A percentile compares a stretch with the other conserved stretches of the same genome.
These are phyloP conservation scores for Erythrobasidium yunnanense DNA, from an alignment of 768 basidiomycete species.

Conservation along the genomic window DNA sequence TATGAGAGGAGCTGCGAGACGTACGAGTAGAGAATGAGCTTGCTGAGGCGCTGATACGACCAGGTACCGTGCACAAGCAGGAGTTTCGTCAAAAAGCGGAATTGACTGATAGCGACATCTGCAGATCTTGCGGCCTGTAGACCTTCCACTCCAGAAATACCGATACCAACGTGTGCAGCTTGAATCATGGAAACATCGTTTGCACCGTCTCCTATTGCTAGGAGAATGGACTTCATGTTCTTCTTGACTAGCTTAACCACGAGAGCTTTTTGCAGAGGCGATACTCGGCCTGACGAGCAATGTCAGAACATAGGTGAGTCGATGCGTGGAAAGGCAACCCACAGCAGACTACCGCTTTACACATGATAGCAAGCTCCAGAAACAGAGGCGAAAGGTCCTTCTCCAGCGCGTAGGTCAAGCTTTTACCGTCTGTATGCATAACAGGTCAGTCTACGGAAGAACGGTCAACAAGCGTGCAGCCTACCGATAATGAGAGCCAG, in stretches of 20 bases:
- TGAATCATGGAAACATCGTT: constrained; percentile 99
- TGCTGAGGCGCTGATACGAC: constrained; percentile 92
- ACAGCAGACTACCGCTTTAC: constrained; percentile 98
- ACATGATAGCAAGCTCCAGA: constrained; percentile 90
- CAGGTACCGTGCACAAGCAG: constrained; percentile 94
- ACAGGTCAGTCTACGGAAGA: too few species aligned
- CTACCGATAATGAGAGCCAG: constrained; percentile 85
- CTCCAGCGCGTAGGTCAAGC: constrained; percentile 79
- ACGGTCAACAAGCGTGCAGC: too few species aligned
- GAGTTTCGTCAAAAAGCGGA: constrained; percentile 86
- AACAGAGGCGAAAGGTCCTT: constrained; percentile 82
- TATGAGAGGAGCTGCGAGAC: neutral
- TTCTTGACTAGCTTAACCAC: constrained; percentile 99
- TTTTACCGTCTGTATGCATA: constrained; percentile 71
- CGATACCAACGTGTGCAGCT: constrained; percentile 92
- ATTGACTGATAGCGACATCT: constrained; percentile 86
- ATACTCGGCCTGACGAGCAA: constrained; percentile 65
- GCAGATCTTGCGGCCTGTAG: constrained; percentile 96
- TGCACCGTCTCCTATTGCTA: constrained; percentile 94
- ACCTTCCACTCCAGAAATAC: constrained; percentile 97
- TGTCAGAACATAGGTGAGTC: neutral
- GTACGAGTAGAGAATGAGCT: constrained; percentile 83
- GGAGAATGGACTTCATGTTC: constrained; percentile 79
- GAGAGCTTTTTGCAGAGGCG: constrained; percentile 90
- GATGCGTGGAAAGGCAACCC: constrained; percentile 38